Evolutionary conservation across 352 stramenopile species (phyloP), one percentile per base, ranked within the genome.

Genomic region (Globisporangium viniferum): DNA sequence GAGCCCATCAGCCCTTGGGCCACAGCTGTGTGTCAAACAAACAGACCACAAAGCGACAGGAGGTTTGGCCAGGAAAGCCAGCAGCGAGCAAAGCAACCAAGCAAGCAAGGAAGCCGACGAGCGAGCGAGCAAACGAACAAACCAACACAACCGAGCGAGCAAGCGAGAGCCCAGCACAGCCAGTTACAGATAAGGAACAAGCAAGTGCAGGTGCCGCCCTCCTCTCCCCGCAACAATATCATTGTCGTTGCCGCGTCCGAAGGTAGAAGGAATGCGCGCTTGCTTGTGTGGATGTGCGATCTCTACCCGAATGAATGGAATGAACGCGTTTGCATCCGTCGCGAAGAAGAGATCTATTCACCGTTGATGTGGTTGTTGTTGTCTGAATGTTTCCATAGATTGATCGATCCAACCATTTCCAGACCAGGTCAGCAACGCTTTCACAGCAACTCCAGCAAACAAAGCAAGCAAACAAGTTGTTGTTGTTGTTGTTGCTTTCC

Each of bases 301-400:
- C 41, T 49, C 44, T 51, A 51, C 20, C 18, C 18, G 44, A 22
- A 51, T 51, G 44, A 51, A 51, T 51, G 44, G 18, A 9, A 51
- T 51, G 44, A 51, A 22, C 5, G 5, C n/a, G n/a, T n/a, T n/a
- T n/a, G 36, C 36, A 44, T 44, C 20, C 44, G 4, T 44, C 10
- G 8, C 46, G 27, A 24, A 41, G 54, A 14, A 41, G 10, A 41
- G 29, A 60, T 61, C 20, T 31, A 31, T 61, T 46, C 33, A 22
- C 18, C 41, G 5, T 49, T n/a, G 31, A 60, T 46, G 12, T 29
- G 55, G 15, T 61, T 36, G 12, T 27, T 41, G 15, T 46, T 59
- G 53, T 59, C 53, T 33, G 49, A 33, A 39, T 66, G 22, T 46
- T 41, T 61, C 56, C 56, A 61, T 61, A 61, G 56, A 61, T 61